Base-by-base conservation (phyloP, 495 filamentous ascomycete genomes). In the Pseudotulostoma volvatum region DNA sequence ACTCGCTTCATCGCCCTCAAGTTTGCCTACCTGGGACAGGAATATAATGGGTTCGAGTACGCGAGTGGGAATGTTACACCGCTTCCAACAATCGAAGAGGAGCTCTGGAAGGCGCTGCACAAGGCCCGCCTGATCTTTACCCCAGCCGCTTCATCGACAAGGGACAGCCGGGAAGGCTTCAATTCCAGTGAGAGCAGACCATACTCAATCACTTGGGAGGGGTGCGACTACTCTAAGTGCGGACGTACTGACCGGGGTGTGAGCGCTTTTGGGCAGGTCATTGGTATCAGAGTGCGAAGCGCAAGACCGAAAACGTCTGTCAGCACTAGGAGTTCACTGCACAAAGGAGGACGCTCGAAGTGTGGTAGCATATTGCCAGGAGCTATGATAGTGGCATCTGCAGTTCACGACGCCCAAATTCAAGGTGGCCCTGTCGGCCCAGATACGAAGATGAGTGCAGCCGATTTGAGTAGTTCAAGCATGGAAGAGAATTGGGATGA, bases 251-350 rank as follows among this genome's bases (percentile, higher is more conserved):
- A 97, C 52, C 70, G 71, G 39, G 90, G 90, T 16, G 90, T 97
- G 19, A 93, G 84, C 61, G 85, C 90, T 4, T 97, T 96, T 65
- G 92, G 90, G 3, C 90, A 97, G 61, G 90, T 97, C 38, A 74
- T 96, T 54, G 76, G 71, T 4, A 57, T 96, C 30, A 62, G 79
- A 35, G 74, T 97, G 16, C 72, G 90, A 48, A 93, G 84, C 59
- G 77, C 77, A 38, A 60, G 75, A 39, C 84, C 82, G 18, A 63
- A 53, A 46, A 37, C 17, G 13, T 33, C 19, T 7, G 36, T 19
- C 7, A 36, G 36, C 15, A 42, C 17, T 32, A 25, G 50, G 37
- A 44, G 44, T 16, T 47, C 47, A 34, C 38, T 44, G 38, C n/a
- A n/a, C n/a, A 38, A 13, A 2, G 38, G 42, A 20, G 11, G 18